phyloP scores from a whole-genome alignment of 257 asterid genomes.

The Echium plantagineum region DNA sequence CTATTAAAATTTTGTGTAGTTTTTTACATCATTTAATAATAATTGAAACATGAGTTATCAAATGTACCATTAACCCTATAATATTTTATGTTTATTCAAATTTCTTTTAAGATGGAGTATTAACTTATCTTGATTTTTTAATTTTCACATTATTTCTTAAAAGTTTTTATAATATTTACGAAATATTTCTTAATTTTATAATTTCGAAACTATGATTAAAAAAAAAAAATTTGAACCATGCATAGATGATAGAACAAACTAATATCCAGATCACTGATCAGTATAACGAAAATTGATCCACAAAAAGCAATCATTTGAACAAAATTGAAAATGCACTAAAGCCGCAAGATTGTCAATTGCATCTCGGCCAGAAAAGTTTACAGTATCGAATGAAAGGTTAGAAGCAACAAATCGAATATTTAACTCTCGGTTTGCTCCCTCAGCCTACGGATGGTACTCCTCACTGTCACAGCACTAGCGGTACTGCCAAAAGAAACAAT shows the following conservation, averaged over 20 bases:
- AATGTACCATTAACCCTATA: too few relatives aligned
- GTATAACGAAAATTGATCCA: neutral
- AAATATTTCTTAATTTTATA: too few relatives aligned
- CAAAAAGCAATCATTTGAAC: neutral
- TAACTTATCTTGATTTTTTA: too few relatives aligned
- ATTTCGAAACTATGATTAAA: too few relatives aligned
- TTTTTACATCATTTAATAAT: too few relatives aligned
- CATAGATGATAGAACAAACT: neutral
- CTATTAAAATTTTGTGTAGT: too few relatives aligned
- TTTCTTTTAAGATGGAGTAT: too few relatives aligned
- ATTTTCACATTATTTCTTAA: too few relatives aligned
- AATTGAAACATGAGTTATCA: too few relatives aligned
- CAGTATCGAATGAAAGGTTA: neutral
- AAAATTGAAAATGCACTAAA: neutral
- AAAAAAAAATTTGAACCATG: too few relatives aligned
- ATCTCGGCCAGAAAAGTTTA: neutral
- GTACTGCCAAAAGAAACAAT: neutral
- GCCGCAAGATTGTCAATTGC: neutral
- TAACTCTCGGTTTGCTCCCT: neutral
- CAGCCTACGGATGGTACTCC: neutral
- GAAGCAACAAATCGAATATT: neutral
- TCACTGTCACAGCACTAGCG: neutral
- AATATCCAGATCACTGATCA: neutral
- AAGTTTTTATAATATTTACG: too few relatives aligned
- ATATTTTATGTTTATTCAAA: too few relatives aligned